Evolutionary conservation across 495 filamentous ascomycete genomes (phyloP), one percentile per base, ranked within the genome.

Genomic region (Aspergillus cavernicola): DNA sequence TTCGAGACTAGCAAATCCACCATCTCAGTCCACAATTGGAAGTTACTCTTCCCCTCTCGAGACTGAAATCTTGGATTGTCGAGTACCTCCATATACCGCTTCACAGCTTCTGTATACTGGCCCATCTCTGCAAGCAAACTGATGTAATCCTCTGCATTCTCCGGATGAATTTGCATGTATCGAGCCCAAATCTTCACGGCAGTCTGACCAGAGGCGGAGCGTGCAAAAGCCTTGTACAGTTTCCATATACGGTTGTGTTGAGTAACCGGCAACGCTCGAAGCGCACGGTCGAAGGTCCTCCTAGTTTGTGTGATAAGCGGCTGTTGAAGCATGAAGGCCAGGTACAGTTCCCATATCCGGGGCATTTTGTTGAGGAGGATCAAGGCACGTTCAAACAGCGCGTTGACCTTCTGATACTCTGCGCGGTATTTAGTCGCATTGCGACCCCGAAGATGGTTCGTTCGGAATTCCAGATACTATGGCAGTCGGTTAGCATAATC

Each of bases 301-400:
- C 95, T 81, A 8, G 92, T 96, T 59, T 85, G 81, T n/a, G 91
- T 96, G 38, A 97, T 84, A 33, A 96, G 76, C 7, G 95, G 95
- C 63, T 97, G 95, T 59, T 89, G 82, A 62, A 92, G 81, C 57
- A 97, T 73, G 65, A 97, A 97, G 32, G 82, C 81, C 37, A 99
- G 83, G 66, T 96, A 99, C 87, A 97, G 90, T 70, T 96, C 90
- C 95, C 95, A 99, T 63, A 97, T 93, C 54, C 83, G 80, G 40
- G 95, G 95, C 95, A 99, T 99, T 71, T 99, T 99, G 75, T 97
- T 97, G 58, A 99, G 81, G 8, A 99, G 79, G 55, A 97, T 88
- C 31, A 99, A 74, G 9, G 95, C 92, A 58, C 90, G 83, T 71
- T 99, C 95, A 62, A 96, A 99, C 24, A 97, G 82, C 40, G 90